Base-by-base conservation (phyloP, 495 filamentous ascomycete genomes). In the Daldinia caldariorum region DNA sequence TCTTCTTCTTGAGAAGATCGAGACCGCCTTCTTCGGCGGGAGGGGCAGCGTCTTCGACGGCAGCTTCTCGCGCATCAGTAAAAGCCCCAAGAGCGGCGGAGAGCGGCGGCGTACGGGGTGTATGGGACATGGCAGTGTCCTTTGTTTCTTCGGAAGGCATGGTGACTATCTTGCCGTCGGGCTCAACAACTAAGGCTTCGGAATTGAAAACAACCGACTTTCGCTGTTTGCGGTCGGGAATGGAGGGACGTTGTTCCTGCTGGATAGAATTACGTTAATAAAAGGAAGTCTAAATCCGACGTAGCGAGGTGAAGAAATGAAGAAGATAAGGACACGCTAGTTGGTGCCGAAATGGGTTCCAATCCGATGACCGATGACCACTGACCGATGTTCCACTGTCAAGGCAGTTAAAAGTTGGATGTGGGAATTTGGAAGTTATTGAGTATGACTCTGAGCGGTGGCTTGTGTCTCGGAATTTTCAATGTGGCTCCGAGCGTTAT, bases 181-280 rank as follows among this genome's bases (percentile, higher is more conserved):
- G 87, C 82, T 94, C 90, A 72, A 96, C 92, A 73, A 96, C 89
- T 66, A 91, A 88, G 56, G 90, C 83, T 67, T 90, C 91, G 80
- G 94, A 91, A 74, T 88, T 92, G 79, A 97, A 97, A 34, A 92
- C 90, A 72, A 97, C 94, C 37, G 91, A 94, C 78, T 97, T 97
- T 80, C 94, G 92, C 76, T 89, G 87, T 79, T 85, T 89, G 63
- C 81, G 81, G 63, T 83, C 85, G 56, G 76, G 79, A 55, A 71
- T 60, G 16, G 63, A 66, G 22, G 69, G 72, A 26, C 64, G 72
- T 29, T 54, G 61, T 75, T 77, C 71, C 76, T 64, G 55, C 54
- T 50, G 14, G 73, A 83, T 81, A 81, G 72, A 71, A 66, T 60
- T 18, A 34, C 7, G 61, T 63, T 22, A 61, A 71, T 66, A 39